These are phyloP conservation scores for Helianthus tuberosus DNA, from an alignment of 129 eudicot genomes.

Conservation along the genomic window DNA sequence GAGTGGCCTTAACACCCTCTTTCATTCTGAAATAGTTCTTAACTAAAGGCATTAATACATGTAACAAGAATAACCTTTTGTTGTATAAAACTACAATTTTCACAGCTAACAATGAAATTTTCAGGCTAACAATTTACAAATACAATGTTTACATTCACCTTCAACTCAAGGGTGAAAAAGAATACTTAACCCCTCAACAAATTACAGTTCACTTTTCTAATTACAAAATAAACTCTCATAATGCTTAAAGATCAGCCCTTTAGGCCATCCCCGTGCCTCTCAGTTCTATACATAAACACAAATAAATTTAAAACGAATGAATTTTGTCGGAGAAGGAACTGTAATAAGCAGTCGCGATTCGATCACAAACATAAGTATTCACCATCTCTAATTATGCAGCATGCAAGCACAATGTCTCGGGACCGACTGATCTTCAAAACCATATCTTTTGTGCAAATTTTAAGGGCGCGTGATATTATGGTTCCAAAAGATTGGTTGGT, in stretches of 20 bases:
- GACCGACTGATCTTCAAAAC: conserved; percentile 23
- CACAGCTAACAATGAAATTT: conserved; percentile 2
- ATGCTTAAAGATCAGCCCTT: conserved; percentile 21
- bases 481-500: conserved; percentile 14
- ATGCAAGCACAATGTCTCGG: conserved; percentile 31
- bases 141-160: conserved; percentile 32
- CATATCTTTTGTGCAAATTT: conserved; percentile 20
- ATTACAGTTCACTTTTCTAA: conserved; percentile 29
- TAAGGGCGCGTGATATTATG: conserved; percentile 9
- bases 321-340: conserved; percentile 24
- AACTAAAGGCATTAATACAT: neutral
- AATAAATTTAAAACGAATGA: conserved; percentile 22
- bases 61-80: neutral
- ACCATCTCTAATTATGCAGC: conserved; percentile 19
- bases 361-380: conserved; percentile 25
- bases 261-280: conserved; percentile 25
- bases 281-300: conserved; percentile 32
- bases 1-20: too few relatives aligned
- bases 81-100: neutral
- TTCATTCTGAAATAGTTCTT: too few relatives aligned
- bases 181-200: conserved; percentile 32
- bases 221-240: conserved; percentile 28
- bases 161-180: conserved; percentile 33
- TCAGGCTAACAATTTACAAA: conserved; percentile 35
- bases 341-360: conserved; percentile 22